These are phyloP conservation scores for Pleurostoma richardsiae DNA, from an alignment of 2,329 filamentous ascomycete species.

Conservation along the genomic window DNA sequence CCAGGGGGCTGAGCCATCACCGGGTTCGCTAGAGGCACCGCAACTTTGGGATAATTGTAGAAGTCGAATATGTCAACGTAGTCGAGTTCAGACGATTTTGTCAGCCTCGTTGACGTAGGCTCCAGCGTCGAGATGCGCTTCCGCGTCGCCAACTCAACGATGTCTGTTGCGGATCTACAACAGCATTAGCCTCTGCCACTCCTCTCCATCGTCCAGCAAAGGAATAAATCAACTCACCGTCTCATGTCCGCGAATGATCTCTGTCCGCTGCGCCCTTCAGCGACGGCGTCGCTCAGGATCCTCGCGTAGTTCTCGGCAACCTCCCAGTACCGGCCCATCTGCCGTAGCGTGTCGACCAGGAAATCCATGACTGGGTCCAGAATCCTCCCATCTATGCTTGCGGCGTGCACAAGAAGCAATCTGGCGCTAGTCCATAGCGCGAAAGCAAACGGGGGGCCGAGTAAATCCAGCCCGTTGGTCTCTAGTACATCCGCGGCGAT, in stretches of 20 bases:
- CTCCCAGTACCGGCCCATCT: constrained; percentile 80
- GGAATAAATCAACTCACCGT: constrained; percentile 83
- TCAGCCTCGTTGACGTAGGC: constrained; percentile 60
- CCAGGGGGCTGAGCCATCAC: too few relatives aligned
- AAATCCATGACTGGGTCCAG: constrained; percentile 69
- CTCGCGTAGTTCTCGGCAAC: constrained; percentile 82
- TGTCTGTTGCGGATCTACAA: constrained; percentile 8
- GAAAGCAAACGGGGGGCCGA: constrained; percentile 88
- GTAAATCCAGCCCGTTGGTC: constrained; percentile 69
- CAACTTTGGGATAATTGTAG: constrained; percentile 80
- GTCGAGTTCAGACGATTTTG: constrained; percentile 72
- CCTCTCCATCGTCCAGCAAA: constrained; percentile 48
- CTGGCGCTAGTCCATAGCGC: constrained; percentile 89
- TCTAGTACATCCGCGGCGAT: constrained; percentile 74
- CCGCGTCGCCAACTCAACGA: constrained; percentile 13
- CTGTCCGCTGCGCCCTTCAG: constrained; percentile 66
- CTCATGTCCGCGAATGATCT: constrained; percentile 90
- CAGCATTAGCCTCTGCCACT: too few relatives aligned
- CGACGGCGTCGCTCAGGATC: constrained; percentile 66
- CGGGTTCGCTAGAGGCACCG: constrained; percentile 25
- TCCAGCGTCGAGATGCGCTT: constrained; percentile 49
- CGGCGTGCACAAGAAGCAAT: constrained; percentile 81
- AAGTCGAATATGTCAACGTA: constrained; percentile 93
- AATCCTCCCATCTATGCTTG: constrained; percentile 79
- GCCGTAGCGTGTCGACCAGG: constrained; percentile 75